Conservation (phyloP, 768 basidiomycete species). For the Mycena metata region DNA sequence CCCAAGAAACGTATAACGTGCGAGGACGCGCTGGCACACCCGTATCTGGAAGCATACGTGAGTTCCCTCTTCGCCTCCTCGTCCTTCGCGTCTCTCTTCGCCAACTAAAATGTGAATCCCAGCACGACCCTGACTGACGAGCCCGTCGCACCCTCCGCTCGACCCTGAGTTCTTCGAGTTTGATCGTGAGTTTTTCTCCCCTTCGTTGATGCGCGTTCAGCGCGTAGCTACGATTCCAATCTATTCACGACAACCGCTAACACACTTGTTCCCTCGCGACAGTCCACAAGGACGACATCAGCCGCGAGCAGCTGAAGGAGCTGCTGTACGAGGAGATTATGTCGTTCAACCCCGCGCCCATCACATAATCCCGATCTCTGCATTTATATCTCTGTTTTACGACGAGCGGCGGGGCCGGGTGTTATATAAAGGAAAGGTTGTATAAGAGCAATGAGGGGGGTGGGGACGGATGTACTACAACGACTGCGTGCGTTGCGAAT, state of each 20-base stretch:
- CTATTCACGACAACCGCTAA: conserved; percentile 15
- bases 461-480: too few species aligned
- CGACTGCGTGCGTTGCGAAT: too few species aligned
- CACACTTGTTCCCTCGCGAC: conserved; percentile 2
- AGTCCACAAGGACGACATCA: conserved; percentile 97
- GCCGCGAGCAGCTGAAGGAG: conserved; percentile 94
- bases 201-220: not conserved
- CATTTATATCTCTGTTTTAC: too few species aligned
- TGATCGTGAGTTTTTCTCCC: conserved; percentile 72
- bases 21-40: conserved; percentile 94
- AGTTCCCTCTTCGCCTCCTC: not conserved
- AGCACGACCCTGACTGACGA: conserved; percentile 97
- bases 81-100: not conserved
- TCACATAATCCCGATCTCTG: conserved; percentile 52
- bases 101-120: not conserved
- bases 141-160: conserved; percentile 94
- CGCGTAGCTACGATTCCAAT: too few species aligned
- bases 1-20: conserved; percentile 97
- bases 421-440: too few species aligned
- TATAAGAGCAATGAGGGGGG: too few species aligned
- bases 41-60: conserved; percentile 90
- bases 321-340: conserved; percentile 96
- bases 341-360: conserved; percentile 81
- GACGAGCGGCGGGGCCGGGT: too few species aligned
- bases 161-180: conserved; percentile 98